These are phyloP conservation scores for Crotalaria pallida DNA, from an alignment of 306 rosid species.

Conservation along the genomic window DNA sequence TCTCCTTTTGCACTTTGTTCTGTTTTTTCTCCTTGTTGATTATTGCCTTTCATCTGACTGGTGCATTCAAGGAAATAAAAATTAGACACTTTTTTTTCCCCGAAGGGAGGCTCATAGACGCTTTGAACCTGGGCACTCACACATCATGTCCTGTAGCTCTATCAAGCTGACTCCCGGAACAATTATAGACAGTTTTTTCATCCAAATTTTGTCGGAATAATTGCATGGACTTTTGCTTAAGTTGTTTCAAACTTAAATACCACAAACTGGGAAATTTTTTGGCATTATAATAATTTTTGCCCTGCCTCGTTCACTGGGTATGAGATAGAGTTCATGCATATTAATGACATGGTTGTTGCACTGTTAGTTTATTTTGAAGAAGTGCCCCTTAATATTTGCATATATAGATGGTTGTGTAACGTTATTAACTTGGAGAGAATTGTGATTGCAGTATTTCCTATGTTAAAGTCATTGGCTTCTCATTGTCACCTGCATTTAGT, in stretches of 20 bases:
- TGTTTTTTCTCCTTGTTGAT: background rate
- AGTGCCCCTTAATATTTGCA: background rate
- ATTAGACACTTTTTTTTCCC: no score
- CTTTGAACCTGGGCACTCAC: no score
- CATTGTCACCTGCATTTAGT: constrained; percentile 55
- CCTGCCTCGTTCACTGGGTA: background rate
- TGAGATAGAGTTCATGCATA: background rate
- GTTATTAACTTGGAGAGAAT: constrained; percentile 10
- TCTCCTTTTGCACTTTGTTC: background rate
- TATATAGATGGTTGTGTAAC: background rate
- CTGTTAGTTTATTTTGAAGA: background rate
- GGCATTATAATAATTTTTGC: background rate
- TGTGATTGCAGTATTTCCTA: constrained; percentile 61
- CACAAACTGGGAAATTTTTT: background rate
- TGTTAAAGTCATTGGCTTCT: constrained; percentile 60
- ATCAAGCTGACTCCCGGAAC: no score
- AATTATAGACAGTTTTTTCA: background rate
- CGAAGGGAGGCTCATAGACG: no score
- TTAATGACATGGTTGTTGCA: background rate
- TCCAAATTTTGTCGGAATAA: background rate
- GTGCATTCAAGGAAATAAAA: background rate
- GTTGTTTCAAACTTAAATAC: background rate
- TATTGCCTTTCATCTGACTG: background rate
- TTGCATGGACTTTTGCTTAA: background rate
- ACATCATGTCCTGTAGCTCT: no score